A percentile compares a stretch with the other conserved stretches of the same genome.
Conservation (phyloP, 2,329 filamentous ascomycete genomes). For the Drechslerella stenobrocha region DNA sequence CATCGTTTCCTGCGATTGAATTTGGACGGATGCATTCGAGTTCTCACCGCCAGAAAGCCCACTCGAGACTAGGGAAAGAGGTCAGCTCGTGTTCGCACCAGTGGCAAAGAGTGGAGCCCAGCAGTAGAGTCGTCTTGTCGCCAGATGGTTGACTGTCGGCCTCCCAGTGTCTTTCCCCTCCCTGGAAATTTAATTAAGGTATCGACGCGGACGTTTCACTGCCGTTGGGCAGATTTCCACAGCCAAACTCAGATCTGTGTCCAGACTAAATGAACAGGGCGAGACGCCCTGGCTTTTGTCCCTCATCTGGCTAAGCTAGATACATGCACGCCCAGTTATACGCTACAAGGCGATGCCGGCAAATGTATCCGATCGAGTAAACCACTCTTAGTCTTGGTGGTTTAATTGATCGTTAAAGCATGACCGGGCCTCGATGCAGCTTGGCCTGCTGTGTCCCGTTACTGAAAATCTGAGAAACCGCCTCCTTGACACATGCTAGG, state of each 20-base stretch:
- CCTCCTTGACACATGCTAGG: slow-evolving; percentile 2
- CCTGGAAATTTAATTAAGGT: slow-evolving; percentile 30
- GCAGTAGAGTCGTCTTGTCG: slow-evolving; percentile 12
- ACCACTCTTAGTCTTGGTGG: too few relatives aligned
- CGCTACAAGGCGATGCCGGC: background rate
- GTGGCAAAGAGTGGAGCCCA: slow-evolving; percentile 26
- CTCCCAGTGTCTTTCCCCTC: slow-evolving; percentile 17
- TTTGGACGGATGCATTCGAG: background rate
- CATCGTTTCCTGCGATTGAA: slow-evolving; percentile 14
- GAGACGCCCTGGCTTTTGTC: background rate
- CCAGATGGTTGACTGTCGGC: too few relatives aligned
- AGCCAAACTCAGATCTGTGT: slow-evolving; percentile 26
- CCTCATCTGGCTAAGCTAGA: background rate
- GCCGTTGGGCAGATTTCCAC: slow-evolving; percentile 38
- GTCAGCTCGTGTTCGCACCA: too few relatives aligned
- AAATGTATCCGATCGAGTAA: background rate
- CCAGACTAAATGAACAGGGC: slow-evolving; percentile 22
- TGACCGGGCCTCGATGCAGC: too few relatives aligned
- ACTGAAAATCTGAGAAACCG: background rate
- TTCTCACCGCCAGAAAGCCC: too few relatives aligned
- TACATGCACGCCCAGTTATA: background rate
- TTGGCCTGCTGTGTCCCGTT: background rate
- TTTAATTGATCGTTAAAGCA: too few relatives aligned
- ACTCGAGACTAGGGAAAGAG: too few relatives aligned
- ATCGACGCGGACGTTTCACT: slow-evolving; percentile 47